A percentile compares a stretch with the other conserved stretches of the same genome.
Conservation (phyloP, 1,284 basidiomycete genomes). For the Mycena citricolor region DNA sequence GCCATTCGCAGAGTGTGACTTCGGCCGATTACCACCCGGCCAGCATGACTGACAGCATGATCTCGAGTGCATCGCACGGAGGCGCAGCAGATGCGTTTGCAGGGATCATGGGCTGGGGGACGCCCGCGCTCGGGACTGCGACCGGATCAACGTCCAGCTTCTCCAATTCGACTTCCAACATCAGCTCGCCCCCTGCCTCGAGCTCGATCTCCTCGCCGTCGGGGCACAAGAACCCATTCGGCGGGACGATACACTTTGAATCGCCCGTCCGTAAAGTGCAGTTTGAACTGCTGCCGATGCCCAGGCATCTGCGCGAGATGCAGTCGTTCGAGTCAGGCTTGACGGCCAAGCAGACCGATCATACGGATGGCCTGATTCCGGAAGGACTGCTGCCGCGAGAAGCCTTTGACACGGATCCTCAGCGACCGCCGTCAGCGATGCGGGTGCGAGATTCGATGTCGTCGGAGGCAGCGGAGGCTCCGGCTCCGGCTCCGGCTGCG, state of each 20-base stretch:
- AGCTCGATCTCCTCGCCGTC: conserved; percentile 35
- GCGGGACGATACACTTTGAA: conserved; percentile 58
- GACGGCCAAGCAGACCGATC: conserved; percentile 59
- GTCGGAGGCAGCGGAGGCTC: conserved; percentile 22
- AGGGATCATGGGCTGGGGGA: conserved; percentile 63
- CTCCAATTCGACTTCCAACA: too few species aligned
- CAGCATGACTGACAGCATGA: conserved; percentile 24
- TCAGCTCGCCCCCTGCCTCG: conserved; percentile 27
- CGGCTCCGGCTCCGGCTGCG: conserved; percentile 22
- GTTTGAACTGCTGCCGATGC: conserved; percentile 38
- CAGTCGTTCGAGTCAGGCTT: conserved; percentile 78
- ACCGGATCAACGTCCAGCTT: conserved; percentile 38
- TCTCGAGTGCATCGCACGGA: conserved; percentile 30
- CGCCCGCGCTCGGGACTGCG: conserved; percentile 29
- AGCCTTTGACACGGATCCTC: too few species aligned
- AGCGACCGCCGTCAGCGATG: conserved; percentile 41
- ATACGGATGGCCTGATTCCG: conserved; percentile 40
- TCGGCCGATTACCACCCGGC: conserved; percentile 55
- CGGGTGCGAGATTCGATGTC: conserved; percentile 30
- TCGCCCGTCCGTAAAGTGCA: conserved; percentile 47
- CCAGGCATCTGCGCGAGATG: conserved; percentile 67
- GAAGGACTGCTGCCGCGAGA: too few species aligned
- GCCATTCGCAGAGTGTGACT: conserved; percentile 77
- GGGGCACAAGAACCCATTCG: conserved; percentile 56
- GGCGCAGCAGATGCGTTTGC: conserved; percentile 55